These are phyloP conservation scores for Avena atlantica DNA, from an alignment of 176 grass and related monocot genomes.

Conservation along the genomic window DNA sequence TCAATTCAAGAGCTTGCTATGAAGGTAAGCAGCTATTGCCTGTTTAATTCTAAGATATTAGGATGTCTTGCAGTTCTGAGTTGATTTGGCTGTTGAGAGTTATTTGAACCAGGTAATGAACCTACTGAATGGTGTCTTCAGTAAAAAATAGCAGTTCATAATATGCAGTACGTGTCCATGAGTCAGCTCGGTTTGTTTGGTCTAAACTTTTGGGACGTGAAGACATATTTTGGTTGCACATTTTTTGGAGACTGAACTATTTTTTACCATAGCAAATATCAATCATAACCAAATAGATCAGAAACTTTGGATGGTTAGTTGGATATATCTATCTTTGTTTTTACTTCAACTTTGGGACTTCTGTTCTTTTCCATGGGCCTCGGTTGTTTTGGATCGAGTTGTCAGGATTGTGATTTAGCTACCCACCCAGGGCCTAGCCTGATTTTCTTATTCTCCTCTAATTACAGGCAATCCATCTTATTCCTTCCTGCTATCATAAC, in stretches of 20 bases:
- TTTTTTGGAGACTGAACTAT: slow-evolving; percentile 30
- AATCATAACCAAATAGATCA: not conserved
- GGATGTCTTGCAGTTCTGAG: not conserved
- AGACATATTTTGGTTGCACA: slow-evolving; percentile 13
- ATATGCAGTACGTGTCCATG: not conserved
- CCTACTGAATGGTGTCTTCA: not conserved
- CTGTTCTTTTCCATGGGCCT: slow-evolving; percentile 7
- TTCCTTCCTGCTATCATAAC: not conserved
- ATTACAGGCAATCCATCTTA: not conserved
- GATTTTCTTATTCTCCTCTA: slow-evolving; percentile 4
- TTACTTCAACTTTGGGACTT: slow-evolving; percentile 5
- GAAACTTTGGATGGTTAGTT: not conserved
- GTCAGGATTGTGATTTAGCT: slow-evolving; percentile 14
- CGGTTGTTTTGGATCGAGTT: slow-evolving; percentile 21
- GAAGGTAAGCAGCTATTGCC: slow-evolving; percentile 56
- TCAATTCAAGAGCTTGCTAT: slow-evolving; percentile 50
- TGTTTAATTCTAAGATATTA: slow-evolving; percentile 2
- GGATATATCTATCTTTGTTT: slow-evolving; percentile 4
- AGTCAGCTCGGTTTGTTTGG: not conserved
- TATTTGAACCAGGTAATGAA: not conserved
- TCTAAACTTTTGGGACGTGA: slow-evolving; percentile 26
- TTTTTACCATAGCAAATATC: slow-evolving; percentile 27
- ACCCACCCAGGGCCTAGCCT: not conserved
- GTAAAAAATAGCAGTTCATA: slow-evolving; percentile 26
- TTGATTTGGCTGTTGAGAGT: not conserved